Evolutionary conservation across 108 stramenopile species (phyloP).

Genomic region (Cyclostephanos tholiformis): DNA sequence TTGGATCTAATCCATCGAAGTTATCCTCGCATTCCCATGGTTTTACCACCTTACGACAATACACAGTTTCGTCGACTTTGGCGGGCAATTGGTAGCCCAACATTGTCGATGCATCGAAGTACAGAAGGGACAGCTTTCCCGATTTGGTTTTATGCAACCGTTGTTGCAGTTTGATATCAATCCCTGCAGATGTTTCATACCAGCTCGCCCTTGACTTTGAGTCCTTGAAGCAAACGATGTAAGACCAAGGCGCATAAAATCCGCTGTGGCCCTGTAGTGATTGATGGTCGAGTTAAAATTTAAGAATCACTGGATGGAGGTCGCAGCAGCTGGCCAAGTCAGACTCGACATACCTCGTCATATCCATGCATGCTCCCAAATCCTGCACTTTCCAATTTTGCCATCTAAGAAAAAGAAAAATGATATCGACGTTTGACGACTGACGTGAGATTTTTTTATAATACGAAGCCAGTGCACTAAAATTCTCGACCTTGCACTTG

Average conservation of each 20-base stretch:
- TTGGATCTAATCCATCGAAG: constrained; percentile 23
- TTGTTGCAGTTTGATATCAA: constrained; percentile 25
- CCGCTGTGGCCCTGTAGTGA: constrained; percentile 8
- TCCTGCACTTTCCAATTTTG: constrained; percentile 22
- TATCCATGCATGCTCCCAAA: constrained; percentile 45
- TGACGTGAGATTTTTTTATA: background rate
- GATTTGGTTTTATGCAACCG: constrained; percentile 33
- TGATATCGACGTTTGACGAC: background rate
- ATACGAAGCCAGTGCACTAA: background rate
- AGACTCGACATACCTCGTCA: constrained; percentile 28
- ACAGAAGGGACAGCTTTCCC: constrained; percentile 17
- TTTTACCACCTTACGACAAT: constrained; percentile 14
- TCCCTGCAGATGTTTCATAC: constrained; percentile 28
- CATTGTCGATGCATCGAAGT: constrained; percentile 38
- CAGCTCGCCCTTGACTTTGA: constrained; percentile 26
- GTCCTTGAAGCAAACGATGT: constrained; percentile 37
- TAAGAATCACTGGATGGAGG: too few species aligned
- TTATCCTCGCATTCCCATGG: background rate
- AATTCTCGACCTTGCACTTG: background rate
- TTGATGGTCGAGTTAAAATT: background rate
- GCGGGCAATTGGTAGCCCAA: constrained; percentile 32
- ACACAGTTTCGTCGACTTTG: constrained; percentile 26
- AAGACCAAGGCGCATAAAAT: constrained; percentile 36
- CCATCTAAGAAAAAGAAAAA: background rate
- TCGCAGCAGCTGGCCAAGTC: too few species aligned